Evolutionary conservation across 1,284 basidiomycete genomes (phyloP).

Genomic region (Papiliotrema fonsecae): DNA sequence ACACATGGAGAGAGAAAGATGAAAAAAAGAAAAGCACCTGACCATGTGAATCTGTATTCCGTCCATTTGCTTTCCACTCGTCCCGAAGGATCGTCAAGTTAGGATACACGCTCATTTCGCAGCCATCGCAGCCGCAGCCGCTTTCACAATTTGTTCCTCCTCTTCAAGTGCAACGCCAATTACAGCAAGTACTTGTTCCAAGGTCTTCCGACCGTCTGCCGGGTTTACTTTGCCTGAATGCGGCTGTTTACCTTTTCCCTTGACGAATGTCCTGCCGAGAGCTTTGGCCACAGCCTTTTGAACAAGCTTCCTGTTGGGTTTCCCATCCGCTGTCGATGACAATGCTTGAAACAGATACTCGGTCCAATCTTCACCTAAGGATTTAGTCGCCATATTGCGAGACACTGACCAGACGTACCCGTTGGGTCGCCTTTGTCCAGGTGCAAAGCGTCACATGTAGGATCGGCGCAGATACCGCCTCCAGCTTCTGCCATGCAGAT

Average conservation of each 20-base stretch:
- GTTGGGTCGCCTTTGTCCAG: constrained; percentile 23
- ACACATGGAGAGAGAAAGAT: too few relatives aligned
- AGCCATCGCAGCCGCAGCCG: neutral
- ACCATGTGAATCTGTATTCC: too few relatives aligned
- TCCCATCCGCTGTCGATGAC: neutral
- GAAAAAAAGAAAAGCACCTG: too few relatives aligned
- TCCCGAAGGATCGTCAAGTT: too few relatives aligned
- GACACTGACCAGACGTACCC: too few relatives aligned
- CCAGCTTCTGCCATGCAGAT: constrained; percentile 34
- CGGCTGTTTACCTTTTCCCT: constrained; percentile 1
- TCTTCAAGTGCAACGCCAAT: neutral
- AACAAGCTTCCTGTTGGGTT: neutral
- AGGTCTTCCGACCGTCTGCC: neutral
- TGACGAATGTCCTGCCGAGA: neutral
- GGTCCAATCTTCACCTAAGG: constrained; percentile 31
- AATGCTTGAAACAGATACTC: constrained; percentile 19
- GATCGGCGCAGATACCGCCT: constrained; percentile 38
- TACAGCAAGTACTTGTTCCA: neutral
- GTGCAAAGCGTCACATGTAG: constrained; percentile 30
- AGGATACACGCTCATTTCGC: too few relatives aligned
- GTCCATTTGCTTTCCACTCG: too few relatives aligned
- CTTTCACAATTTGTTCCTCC: neutral
- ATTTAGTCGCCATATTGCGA: neutral
- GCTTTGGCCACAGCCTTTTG: neutral
- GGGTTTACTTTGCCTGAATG: neutral